Evolutionary conservation across 345 rosid species (phyloP).

Genomic region (Streptanthus diversifolius): DNA sequence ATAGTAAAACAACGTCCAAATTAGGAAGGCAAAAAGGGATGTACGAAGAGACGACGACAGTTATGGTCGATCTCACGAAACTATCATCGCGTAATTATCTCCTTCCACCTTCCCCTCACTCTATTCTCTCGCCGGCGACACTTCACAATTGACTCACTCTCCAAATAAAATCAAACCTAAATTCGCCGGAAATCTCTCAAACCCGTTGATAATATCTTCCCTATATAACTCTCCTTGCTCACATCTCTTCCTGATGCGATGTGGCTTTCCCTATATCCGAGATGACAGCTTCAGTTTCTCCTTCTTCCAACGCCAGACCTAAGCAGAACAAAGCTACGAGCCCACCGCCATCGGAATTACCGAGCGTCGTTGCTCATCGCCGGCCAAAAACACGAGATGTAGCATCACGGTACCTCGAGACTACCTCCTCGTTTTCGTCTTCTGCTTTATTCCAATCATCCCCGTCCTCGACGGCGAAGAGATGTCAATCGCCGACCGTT

Average conservation of each 20-base stretch:
- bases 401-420: constrained; percentile 68
- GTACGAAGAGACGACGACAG: constrained; percentile 11
- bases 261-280: constrained; percentile 31
- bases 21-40: not conserved
- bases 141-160: not conserved
- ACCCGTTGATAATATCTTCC: not conserved
- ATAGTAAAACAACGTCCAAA: not conserved
- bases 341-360: constrained; percentile 49
- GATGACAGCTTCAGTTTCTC: constrained; percentile 71
- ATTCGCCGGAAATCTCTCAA: constrained; percentile 11
- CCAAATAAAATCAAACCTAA: constrained; percentile 4
- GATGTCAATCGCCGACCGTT: constrained; percentile 63
- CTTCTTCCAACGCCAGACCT: constrained; percentile 43
- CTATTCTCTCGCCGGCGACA: constrained; percentile 22
- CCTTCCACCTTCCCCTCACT: constrained; percentile 6
- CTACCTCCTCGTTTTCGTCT: constrained; percentile 16
- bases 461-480: constrained; percentile 38
- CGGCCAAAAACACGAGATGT: constrained; percentile 69
- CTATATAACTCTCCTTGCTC: not conserved
- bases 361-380: constrained; percentile 35
- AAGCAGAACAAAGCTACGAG: constrained; percentile 30
- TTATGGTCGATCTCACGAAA: no score
- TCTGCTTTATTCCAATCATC: constrained; percentile 1
- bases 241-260: not conserved
- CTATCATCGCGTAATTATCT: constrained; percentile 1